These are phyloP conservation scores for Pestalotiopsis sp. DNA, from an alignment of 2,329 filamentous ascomycete genomes.

Conservation along the genomic window DNA sequence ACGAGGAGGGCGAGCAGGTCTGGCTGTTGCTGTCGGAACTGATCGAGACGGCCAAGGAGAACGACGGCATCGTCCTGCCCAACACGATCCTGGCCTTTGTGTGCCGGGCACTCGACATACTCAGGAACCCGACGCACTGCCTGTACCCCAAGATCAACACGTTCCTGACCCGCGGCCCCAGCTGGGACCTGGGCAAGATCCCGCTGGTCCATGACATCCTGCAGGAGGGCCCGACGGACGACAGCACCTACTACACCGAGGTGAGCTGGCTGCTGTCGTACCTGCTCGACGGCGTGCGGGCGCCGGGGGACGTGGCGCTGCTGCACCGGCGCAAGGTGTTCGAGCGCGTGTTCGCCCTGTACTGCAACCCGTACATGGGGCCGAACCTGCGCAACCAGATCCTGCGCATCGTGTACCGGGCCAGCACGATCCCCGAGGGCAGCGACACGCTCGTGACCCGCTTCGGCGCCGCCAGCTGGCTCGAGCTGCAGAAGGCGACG, in stretches of 20 bases:
- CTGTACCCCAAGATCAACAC: conserved; percentile 86
- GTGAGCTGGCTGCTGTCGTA: conserved; percentile 34
- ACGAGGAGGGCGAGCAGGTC: conserved; percentile 76
- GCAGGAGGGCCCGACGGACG: conserved; percentile 47
- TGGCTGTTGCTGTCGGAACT: conserved; percentile 82
- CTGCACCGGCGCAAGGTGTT: conserved; percentile 47
- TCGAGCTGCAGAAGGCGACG: conserved; percentile 27
- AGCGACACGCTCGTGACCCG: conserved; percentile 35
- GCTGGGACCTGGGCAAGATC: conserved; percentile 75
- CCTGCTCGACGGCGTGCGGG: conserved; percentile 32
- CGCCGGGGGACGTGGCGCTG: conserved; percentile 29
- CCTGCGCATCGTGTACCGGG: conserved; percentile 30
- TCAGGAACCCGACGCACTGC: conserved; percentile 76
- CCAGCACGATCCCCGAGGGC: conserved; percentile 30
- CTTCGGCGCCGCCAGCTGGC: conserved; percentile 33
- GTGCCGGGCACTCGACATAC: conserved; percentile 67
- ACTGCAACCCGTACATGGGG: conserved; percentile 30
- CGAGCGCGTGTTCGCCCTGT: conserved; percentile 48
- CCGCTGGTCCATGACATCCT: conserved; percentile 69
- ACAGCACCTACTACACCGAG: conserved; percentile 34
- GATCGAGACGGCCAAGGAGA: conserved; percentile 68
- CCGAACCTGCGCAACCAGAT: conserved; percentile 29
- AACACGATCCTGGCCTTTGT: conserved; percentile 79
- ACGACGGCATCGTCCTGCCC: conserved; percentile 48
- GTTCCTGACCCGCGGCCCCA: conserved; percentile 77